phyloP scores from a whole-genome alignment of 768 basidiomycete species.

The Boletellus ananiceps region DNA sequence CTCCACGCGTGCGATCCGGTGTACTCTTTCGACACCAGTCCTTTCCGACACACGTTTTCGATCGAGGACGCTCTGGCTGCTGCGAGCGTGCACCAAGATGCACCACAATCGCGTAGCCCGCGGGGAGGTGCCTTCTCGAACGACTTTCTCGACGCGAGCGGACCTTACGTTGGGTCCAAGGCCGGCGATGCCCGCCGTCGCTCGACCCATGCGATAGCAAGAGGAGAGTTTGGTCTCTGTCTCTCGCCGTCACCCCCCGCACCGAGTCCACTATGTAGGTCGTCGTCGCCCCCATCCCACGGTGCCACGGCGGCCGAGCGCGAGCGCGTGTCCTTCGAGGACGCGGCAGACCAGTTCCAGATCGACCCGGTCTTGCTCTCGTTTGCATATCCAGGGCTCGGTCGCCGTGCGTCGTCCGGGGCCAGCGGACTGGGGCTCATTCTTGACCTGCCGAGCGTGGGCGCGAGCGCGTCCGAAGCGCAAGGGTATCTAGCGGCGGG shows the following conservation, averaged over 20 bases:
- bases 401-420: neutral
- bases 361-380: constrained; percentile 28
- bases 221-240: constrained; percentile 14
- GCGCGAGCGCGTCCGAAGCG: too few species aligned
- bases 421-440: too few species aligned
- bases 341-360: constrained; percentile 7
- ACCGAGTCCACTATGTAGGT: neutral
- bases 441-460: too few species aligned
- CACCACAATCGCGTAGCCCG: neutral
- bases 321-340: neutral
- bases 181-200: too few species aligned
- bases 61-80: neutral
- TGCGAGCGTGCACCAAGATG: neutral
- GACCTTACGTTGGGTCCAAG: neutral
- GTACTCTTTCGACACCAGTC: neutral
- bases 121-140: constrained; percentile 14
- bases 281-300: too few species aligned
- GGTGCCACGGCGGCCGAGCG: too few species aligned
- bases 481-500: too few species aligned
- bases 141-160: constrained; percentile 10
- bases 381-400: constrained; percentile 8
- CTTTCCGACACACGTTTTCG: neutral
- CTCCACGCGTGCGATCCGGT: neutral
- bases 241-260: constrained; percentile 9
- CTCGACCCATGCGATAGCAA: too few species aligned